phyloP scores from a whole-genome alignment of 208 protist species.

The Spongospora subterranea region DNA sequence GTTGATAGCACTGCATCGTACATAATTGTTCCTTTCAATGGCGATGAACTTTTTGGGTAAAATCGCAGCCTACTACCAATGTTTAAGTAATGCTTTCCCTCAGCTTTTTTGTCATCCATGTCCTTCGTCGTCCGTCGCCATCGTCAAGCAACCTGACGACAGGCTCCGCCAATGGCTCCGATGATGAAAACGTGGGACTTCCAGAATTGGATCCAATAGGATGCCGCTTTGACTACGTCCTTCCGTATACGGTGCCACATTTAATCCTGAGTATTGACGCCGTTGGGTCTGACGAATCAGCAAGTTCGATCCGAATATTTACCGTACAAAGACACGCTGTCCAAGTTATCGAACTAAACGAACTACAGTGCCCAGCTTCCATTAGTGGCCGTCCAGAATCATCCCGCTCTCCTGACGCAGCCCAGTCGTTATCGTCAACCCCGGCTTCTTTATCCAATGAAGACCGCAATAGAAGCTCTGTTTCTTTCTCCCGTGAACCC shows the following conservation, averaged over 20 bases:
- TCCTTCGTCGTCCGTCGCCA: neutral
- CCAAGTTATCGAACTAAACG: neutral
- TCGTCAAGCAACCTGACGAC: neutral
- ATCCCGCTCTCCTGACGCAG: neutral
- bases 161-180: neutral
- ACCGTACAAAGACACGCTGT: conserved; percentile 15
- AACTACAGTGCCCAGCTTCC: neutral
- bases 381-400: neutral
- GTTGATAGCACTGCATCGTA: conserved; percentile 19
- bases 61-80: neutral
- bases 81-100: neutral
- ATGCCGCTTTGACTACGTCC: conserved; percentile 17
- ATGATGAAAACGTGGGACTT: neutral
- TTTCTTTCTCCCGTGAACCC: neutral
- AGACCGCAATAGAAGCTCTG: neutral
- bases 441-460: neutral
- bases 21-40: conserved; percentile 39
- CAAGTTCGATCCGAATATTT: neutral
- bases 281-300: neutral
- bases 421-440: neutral
- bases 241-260: neutral
- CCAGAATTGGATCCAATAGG: conserved; percentile 11
- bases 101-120: conserved; percentile 34
- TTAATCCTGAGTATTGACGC: neutral
- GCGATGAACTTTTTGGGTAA: conserved; percentile 7